Evolutionary conservation across 2,329 filamentous ascomycete species (phyloP).

Genomic region (Paecilomyces sp.): DNA sequence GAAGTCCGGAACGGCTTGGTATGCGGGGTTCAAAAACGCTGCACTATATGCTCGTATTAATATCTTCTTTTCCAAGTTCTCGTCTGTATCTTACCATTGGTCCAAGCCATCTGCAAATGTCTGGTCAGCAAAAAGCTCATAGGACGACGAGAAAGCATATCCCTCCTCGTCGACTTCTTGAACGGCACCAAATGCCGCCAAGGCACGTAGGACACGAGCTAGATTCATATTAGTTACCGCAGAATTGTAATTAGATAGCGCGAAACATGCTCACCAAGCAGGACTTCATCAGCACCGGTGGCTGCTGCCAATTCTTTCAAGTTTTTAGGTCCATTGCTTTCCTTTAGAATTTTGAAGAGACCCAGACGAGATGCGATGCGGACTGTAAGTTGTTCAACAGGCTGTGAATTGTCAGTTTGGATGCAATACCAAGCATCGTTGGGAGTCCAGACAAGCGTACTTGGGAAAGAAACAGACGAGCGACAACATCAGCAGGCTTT

Average conservation of each 20-base stretch:
- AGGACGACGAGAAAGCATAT: neutral
- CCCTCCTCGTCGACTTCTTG: neutral
- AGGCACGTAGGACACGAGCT: neutral
- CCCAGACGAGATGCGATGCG: neutral
- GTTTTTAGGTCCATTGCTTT: neutral
- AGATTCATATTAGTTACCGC: neutral
- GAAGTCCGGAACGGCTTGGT: neutral
- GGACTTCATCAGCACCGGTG: neutral
- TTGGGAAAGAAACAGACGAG: constrained; percentile 1
- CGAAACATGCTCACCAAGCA: neutral
- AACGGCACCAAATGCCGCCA: neutral
- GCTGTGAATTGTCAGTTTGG: neutral
- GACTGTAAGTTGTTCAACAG: neutral
- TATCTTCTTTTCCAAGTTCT: neutral
- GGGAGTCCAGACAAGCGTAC: neutral
- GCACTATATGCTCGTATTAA: neutral
- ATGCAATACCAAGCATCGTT: neutral
- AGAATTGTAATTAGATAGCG: neutral
- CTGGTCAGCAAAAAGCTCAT: neutral
- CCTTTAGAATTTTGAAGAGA: neutral
- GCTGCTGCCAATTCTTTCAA: neutral
- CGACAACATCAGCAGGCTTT: neutral
- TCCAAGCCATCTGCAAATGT: neutral
- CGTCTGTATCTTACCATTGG: neutral
- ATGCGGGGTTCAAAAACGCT: neutral